A percentile compares a stretch with the other conserved stretches of the same genome.
These are phyloP conservation scores for Gautieria morchelliformis DNA, from an alignment of 768 basidiomycete species.

Conservation along the genomic window DNA sequence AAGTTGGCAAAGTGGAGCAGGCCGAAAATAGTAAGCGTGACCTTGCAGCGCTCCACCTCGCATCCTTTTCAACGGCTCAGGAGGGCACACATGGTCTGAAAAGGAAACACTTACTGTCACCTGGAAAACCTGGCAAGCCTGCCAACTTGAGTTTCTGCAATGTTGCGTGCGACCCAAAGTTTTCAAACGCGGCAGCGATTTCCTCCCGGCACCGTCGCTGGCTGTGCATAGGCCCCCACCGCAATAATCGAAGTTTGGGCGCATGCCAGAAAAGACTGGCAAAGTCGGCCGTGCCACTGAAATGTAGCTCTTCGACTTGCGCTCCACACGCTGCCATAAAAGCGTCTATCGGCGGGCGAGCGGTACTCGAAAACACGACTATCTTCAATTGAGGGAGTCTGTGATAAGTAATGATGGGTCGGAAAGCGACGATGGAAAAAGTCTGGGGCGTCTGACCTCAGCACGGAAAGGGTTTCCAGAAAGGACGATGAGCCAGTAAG, in stretches of 20 bases:
- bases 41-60: neutral
- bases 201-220: no score
- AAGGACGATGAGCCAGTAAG: neutral
- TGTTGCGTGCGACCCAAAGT: no score
- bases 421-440: no score
- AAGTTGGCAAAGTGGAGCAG: neutral
- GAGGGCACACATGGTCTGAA: no score
- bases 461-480: neutral
- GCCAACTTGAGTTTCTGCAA: neutral
- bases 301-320: neutral
- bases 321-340: neutral
- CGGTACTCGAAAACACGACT: neutral
- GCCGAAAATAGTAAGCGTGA: neutral
- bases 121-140: neutral
- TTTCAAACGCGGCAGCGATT: no score
- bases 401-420: neutral
- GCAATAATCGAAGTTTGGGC: neutral
- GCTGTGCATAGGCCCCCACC: neutral
- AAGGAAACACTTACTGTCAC: neutral
- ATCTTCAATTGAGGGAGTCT: neutral
- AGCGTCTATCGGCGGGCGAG: neutral
- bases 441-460: neutral
- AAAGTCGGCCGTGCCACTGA: neutral
- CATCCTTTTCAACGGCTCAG: neutral
- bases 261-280: neutral